Percentiles rank a stretch among this genome's conserved stretches.
Evolutionary conservation across 768 basidiomycete species (phyloP).

Genomic region (Lenzites betulinus): DNA sequence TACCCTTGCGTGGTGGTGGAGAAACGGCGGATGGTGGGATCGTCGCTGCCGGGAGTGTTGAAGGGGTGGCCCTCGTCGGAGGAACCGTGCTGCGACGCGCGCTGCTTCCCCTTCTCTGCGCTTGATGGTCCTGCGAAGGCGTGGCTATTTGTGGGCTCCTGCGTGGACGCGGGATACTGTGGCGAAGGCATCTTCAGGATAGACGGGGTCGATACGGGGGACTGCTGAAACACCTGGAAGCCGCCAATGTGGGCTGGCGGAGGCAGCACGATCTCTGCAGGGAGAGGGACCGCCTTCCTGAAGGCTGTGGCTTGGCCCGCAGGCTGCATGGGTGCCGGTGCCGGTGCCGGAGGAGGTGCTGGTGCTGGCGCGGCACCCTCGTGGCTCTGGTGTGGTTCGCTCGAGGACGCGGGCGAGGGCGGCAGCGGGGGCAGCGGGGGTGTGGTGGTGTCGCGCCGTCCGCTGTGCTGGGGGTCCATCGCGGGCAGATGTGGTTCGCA

Average conservation of each 20-base stretch:
- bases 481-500: not conserved
- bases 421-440: not conserved
- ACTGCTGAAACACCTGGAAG: not conserved
- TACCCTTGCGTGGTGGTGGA: not conserved
- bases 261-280: conserved; percentile 10
- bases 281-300: conserved; percentile 14
- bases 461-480: conserved; percentile 6
- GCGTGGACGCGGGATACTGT: not conserved
- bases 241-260: not conserved
- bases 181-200: conserved; percentile 10
- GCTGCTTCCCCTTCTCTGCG: not conserved
- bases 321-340: not conserved
- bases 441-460: conserved; percentile 1
- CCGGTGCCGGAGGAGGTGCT: not conserved
- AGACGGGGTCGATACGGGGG: not conserved
- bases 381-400: conserved; percentile 10
- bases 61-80: conserved; percentile 7
- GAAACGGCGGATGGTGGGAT: too few species aligned
- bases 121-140: not conserved
- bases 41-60: too few species aligned
- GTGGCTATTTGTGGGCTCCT: not conserved
- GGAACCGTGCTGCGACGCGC: not conserved
- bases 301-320: conserved; percentile 8
- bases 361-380: conserved; percentile 5
- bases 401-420: not conserved